Base-by-base conservation (phyloP, 441 rosid genomes). In the Brassica balearica region DNA sequence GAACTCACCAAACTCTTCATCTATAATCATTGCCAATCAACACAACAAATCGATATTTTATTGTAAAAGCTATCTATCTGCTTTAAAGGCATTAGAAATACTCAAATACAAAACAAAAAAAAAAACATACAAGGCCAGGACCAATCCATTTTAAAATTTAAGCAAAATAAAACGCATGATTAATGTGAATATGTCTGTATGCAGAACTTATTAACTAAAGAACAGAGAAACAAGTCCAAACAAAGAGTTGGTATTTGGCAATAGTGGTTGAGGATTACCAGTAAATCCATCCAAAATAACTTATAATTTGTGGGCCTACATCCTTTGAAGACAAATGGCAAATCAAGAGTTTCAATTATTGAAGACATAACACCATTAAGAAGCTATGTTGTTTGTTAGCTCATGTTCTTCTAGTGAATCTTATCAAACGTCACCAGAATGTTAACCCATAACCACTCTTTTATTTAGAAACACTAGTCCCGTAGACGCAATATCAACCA, bases 211-310 rank as follows among this genome's bases (percentile, higher is more conserved):
- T 68, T 14, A 69, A 64, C 82, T 63, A 79, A 58, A 80, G 59
- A 80, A 59, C 80, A 80, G 69, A 71, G 76, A 58, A 75, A 59
- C 77, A 59, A 59, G 68, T 63, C 73, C 65, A 75, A 71, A 80
- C 83, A 80, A 75, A 59, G 66, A 70, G 73, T 80, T 80, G 73
- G 77, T 79, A 74, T 79, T 68, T 74, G 71, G 63, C 77, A 65
- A 55, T 56, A 67, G 69, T 74, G 72, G 75, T 74, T 74, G 72
- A 69, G 61, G 56, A 70, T 80, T 75, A 65, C 58, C 2, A 55
- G 71, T 79, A 79, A 53, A 74, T 48, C 66, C 78, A 51, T 68
- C 78, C 78, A 68, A 62, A 79, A 78, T 29, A 12, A 6, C 79
- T 74, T 63, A 79, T 63, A 20, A 80, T 69, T 41, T 63, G 71